phyloP scores from a whole-genome alignment of 257 asterid genomes.

The Vinca minor region DNA sequence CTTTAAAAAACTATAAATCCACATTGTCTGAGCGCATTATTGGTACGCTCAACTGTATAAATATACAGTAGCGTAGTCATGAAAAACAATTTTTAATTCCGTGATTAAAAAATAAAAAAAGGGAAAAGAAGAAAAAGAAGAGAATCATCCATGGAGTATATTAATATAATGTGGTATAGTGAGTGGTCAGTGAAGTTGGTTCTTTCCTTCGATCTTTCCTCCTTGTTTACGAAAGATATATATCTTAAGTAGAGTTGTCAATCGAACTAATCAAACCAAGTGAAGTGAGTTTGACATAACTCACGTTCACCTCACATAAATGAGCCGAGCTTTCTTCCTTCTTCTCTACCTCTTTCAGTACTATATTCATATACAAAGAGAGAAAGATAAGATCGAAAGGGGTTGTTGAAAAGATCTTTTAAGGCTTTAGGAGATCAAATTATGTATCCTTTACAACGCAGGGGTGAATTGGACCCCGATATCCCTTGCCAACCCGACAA shows the following conservation, averaged over 20 bases:
- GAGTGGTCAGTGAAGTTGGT: not conserved
- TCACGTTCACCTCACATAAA: too few relatives aligned
- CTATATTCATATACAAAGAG: not conserved
- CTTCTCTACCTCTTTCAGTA: not conserved
- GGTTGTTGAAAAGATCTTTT: too few relatives aligned
- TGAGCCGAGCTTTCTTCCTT: too few relatives aligned
- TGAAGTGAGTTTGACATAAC: too few relatives aligned
- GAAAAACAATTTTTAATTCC: not conserved
- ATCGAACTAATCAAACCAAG: conserved; percentile 5
- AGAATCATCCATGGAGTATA: not conserved
- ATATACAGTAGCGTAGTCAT: not conserved
- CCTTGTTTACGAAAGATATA: too few relatives aligned
- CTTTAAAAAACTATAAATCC: not conserved
- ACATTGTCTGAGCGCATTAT: conserved; percentile 1
- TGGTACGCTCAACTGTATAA: not conserved
- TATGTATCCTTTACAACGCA: conserved; percentile 16
- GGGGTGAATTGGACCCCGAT: conserved; percentile 15
- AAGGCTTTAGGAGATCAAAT: not conserved
- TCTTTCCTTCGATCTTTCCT: not conserved
- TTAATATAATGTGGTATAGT: not conserved
- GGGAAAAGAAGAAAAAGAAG: not conserved
- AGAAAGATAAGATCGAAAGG: too few relatives aligned
- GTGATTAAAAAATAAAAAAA: not conserved
- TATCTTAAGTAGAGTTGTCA: conserved; percentile 4
- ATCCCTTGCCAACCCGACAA: conserved; percentile 10